Conservation (phyloP, 2,329 filamentous ascomycete genomes). For the Colletotrichum nymphaeae region DNA sequence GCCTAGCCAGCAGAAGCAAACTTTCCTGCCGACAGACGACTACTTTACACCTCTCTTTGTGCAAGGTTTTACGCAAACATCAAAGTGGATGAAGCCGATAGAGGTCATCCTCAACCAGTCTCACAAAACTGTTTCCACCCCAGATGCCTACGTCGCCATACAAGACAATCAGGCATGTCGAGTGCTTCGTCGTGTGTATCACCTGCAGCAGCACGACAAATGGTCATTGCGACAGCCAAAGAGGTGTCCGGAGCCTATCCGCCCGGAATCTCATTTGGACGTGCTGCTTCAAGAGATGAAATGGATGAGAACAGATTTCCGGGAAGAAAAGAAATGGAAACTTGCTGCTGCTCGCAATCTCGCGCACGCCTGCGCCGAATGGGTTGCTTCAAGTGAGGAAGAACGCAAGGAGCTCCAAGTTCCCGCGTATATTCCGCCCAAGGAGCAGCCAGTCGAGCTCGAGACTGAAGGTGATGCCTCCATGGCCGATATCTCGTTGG, state of each 20-base stretch:
- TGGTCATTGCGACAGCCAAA: conserved; percentile 94
- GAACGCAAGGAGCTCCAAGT: conserved; percentile 78
- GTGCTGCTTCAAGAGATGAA: conserved; percentile 90
- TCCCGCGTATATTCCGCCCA: conserved; percentile 62
- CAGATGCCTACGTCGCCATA: conserved; percentile 84
- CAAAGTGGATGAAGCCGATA: conserved; percentile 70
- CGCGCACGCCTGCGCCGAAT: conserved; percentile 86
- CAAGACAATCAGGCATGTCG: conserved; percentile 90
- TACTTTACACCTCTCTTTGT: conserved; percentile 74
- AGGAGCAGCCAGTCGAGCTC: conserved; percentile 41
- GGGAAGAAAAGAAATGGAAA: conserved; percentile 96
- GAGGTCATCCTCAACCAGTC: conserved; percentile 83
- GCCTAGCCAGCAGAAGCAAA: conserved; percentile 53
- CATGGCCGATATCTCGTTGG: conserved; percentile 46
- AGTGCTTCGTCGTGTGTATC: conserved; percentile 87
- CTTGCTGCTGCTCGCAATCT: conserved; percentile 81
- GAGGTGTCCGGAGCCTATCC: conserved; percentile 82
- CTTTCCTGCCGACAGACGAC: conserved; percentile 64
- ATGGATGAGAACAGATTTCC: conserved; percentile 98
- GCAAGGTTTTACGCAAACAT: conserved; percentile 65
- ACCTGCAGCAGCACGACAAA: conserved; percentile 88
- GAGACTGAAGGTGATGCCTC: conserved; percentile 47
- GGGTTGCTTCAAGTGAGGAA: conserved; percentile 73
- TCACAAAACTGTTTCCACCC: conserved; percentile 89
- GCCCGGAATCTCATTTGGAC: conserved; percentile 85